Conservation (phyloP, 139 green algal genomes). For the Chlamydomonas sp. region DNA sequence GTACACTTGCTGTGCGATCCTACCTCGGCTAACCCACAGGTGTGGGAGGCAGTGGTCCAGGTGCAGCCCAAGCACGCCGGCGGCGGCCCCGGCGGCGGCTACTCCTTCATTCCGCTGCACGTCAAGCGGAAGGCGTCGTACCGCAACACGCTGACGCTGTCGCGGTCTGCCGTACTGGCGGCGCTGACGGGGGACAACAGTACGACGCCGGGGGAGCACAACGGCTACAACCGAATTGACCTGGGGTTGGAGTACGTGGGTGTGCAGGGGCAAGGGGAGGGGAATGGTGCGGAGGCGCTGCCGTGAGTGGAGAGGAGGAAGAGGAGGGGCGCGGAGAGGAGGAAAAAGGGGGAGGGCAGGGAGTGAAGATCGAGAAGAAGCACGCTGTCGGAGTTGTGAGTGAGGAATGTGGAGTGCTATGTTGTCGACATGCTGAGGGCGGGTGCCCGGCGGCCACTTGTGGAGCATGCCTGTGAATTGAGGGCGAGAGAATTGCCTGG, state of each 20-base stretch:
- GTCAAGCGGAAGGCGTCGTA: slow-evolving; percentile 19
- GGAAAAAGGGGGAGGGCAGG: too few relatives aligned
- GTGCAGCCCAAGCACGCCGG: background rate
- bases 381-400: too few relatives aligned
- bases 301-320: too few relatives aligned
- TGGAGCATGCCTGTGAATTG: too few relatives aligned
- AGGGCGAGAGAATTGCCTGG: too few relatives aligned
- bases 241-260: background rate
- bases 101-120: slow-evolving; percentile 13
- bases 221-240: background rate
- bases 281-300: too few relatives aligned
- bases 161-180: background rate
- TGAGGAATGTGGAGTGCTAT: too few relatives aligned
- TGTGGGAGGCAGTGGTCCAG: slow-evolving; percentile 31
- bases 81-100: background rate
- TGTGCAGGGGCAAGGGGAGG: too few relatives aligned
- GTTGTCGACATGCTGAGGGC: too few relatives aligned
- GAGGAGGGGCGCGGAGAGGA: too few relatives aligned
- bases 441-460: too few relatives aligned
- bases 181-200: slow-evolving; percentile 9
- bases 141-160: slow-evolving; percentile 41
- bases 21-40: background rate
- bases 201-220: background rate
- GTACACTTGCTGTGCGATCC: background rate
- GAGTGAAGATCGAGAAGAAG: too few relatives aligned